A percentile compares a stretch with the other conserved stretches of the same genome.
phyloP scores from a whole-genome alignment of 75 land plant genomes.

The Chamaecyparis obtusa region DNA sequence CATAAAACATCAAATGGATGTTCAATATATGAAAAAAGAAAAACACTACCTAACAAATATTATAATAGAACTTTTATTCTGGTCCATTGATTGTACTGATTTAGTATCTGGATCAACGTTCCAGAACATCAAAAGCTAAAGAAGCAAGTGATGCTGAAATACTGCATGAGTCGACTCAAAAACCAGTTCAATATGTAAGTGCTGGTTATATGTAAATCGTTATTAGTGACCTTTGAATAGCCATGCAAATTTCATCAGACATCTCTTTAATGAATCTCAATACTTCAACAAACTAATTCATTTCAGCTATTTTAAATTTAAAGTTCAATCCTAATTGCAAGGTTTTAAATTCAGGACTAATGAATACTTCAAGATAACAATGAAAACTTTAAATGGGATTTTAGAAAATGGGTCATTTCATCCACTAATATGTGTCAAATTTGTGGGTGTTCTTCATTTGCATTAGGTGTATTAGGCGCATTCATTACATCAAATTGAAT shows the following conservation, averaged over 20 bases:
- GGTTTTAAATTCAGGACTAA: too few relatives aligned
- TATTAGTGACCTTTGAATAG: background rate
- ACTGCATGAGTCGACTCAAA: background rate
- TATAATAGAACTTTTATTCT: too few relatives aligned
- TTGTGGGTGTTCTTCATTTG: too few relatives aligned
- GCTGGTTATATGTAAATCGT: background rate
- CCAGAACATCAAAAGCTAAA: background rate
- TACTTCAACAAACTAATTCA: too few relatives aligned
- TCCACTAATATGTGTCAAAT: background rate
- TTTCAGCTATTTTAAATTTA: too few relatives aligned
- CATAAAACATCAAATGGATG: too few relatives aligned
- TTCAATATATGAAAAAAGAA: too few relatives aligned
- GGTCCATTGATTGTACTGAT: background rate
- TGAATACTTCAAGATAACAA: too few relatives aligned
- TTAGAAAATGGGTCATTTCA: background rate
- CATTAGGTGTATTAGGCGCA: too few relatives aligned
- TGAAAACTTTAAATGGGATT: background rate
- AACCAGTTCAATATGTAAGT: too few relatives aligned
- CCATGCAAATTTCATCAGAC: background rate
- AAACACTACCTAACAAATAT: background rate
- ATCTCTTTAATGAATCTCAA: too few relatives aligned
- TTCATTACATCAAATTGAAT: too few relatives aligned
- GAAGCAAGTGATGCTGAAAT: background rate
- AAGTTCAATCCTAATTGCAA: background rate
- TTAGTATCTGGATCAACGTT: background rate